Evolutionary conservation across 129 eudicot species (phyloP).

Genomic region (Artemisia annua): DNA sequence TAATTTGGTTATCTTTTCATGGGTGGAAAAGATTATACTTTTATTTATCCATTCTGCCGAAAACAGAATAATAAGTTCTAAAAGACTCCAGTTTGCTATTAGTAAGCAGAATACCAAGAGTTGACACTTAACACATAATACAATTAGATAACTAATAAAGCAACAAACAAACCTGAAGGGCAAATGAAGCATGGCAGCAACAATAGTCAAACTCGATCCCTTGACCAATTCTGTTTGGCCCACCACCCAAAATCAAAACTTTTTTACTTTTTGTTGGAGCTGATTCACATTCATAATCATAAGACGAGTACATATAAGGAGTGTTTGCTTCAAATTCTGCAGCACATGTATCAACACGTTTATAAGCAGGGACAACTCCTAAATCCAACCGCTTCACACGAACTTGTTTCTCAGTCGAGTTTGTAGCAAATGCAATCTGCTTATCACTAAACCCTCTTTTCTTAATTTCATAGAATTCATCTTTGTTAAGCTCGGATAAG

Average conservation of each 20-base stretch:
- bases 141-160: neutral
- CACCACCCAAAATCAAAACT: slow-evolving; percentile 93
- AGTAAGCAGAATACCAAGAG: too few species aligned
- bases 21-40: too few species aligned
- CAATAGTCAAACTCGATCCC: slow-evolving; percentile 98
- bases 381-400: slow-evolving; percentile 65
- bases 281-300: slow-evolving; percentile 76
- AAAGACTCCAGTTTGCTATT: too few species aligned
- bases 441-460: slow-evolving; percentile 93
- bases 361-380: slow-evolving; percentile 84
- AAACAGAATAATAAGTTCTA: too few species aligned
- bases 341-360: slow-evolving; percentile 96
- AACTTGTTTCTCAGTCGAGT: slow-evolving; percentile 67
- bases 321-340: slow-evolving; percentile 98
- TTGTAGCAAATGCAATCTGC: slow-evolving; percentile 84
- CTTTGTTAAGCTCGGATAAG: slow-evolving; percentile 58
- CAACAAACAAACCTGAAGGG: slow-evolving; percentile 81
- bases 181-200: slow-evolving; percentile 97
- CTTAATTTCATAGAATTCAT: slow-evolving; percentile 77
- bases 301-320: slow-evolving; percentile 94
- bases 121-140: neutral
- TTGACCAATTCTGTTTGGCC: slow-evolving; percentile 96
- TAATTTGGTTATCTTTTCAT: too few species aligned
- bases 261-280: slow-evolving; percentile 86
- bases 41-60: too few species aligned